phyloP scores from a whole-genome alignment of 2,329 filamentous ascomycete species.

The Apiospora malaysiana region DNA sequence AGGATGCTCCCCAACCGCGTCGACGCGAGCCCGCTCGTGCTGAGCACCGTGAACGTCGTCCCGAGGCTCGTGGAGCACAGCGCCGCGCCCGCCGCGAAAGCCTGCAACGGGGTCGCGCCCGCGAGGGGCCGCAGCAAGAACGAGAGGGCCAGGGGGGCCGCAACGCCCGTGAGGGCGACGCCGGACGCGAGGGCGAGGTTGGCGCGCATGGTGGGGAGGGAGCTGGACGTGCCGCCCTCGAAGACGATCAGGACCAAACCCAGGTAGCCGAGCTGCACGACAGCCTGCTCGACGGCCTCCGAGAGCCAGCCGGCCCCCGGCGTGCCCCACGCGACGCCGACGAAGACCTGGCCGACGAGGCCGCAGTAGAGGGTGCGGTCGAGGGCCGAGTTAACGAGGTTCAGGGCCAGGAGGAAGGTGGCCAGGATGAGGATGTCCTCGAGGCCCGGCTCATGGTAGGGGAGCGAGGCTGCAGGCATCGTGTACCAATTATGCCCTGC shows the following conservation, averaged over 20 bases:
- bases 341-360: conserved; percentile 72
- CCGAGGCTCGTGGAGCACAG: conserved; percentile 77
- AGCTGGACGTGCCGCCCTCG: conserved; percentile 68
- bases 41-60: conserved; percentile 69
- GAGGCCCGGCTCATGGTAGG: conserved; percentile 70
- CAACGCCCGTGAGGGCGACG: conserved; percentile 71
- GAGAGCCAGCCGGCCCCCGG: conserved; percentile 69
- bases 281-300: conserved; percentile 53
- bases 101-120: conserved; percentile 60
- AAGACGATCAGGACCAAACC: conserved; percentile 76
- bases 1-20: conserved; percentile 66
- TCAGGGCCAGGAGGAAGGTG: conserved; percentile 68
- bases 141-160: conserved; percentile 67
- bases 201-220: conserved; percentile 58
- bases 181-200: conserved; percentile 65
- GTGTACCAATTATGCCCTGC: neutral
- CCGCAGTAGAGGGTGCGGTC: conserved; percentile 71
- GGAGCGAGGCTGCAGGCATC: conserved; percentile 37
- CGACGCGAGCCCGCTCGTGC: conserved; percentile 47
- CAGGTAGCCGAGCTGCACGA: conserved; percentile 73
- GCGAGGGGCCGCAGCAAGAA: conserved; percentile 62
- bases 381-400: conserved; percentile 61
- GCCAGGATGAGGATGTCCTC: conserved; percentile 63
- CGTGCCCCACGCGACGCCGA: conserved; percentile 73
- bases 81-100: conserved; percentile 75